Base-by-base conservation (phyloP, 352 stramenopile species). In the Thraustochytrium striatum region DNA sequence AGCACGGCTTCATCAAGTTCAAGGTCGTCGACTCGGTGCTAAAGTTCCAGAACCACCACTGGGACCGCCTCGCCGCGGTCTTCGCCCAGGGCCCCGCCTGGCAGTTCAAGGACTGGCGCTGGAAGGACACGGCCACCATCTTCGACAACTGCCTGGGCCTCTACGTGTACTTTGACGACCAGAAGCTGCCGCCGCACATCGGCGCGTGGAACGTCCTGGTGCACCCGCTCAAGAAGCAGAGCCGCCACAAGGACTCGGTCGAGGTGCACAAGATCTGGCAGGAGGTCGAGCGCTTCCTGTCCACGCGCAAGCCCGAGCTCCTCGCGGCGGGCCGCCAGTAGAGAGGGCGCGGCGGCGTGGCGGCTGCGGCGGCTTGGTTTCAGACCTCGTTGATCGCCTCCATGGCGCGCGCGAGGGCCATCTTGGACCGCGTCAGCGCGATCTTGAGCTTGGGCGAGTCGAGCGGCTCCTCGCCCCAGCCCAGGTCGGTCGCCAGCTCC, bases 51-150 rank as follows among this genome's bases (percentile, higher is more conserved):
- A 13, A 39, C 35, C 35, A 61, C 21, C 57, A 83, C 55, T 83
- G 79, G 79, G n/a, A 68, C 11, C 32, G 41, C 13, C 36, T 83
- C 8, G 79, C 47, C 8, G 79, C 79, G 39, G 61, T 83, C 7
- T 84, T 83, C 59, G 57, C 59, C 25, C 68, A 52, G 11, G 79
- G 79, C 19, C 35, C 70, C 8, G 39, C 39, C 3, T 83, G 79
- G 79, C 79, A 83, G 61, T 83, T 83, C 57, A 82, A 79, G 53
- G 75, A 73, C 38, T 83, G 79, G 79, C 19, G 41, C 7, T 81
- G 30, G 36, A 11, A 32, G 2, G 21, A 33, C 36, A 78, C 70
- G 8, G 72, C 75, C 11, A 11, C 78, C 36, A 81, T 83, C 21
- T 83, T 83, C 58, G 32, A 81, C 30, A 5, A 52, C 8, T 57